Evolutionary conservation across 306 rosid genomes (phyloP), one percentile per base, ranked within the genome.

Genomic region (Prosopis cineraria): DNA sequence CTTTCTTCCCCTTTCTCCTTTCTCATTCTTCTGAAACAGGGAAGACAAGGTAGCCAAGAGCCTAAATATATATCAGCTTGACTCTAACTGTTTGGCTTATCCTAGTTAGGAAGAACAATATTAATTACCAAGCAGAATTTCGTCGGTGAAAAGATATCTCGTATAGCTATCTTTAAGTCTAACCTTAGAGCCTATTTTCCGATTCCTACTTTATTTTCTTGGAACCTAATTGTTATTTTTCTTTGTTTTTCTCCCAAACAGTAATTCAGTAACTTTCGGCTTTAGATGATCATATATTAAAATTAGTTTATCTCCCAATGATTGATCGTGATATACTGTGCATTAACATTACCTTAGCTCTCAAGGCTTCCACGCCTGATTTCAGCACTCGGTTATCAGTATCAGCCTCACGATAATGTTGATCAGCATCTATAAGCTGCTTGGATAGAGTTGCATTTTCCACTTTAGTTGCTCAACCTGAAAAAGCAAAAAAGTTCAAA

Each of bases 351-450:
- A 90, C 98, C 98, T 87, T 96, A 30, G 99, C 99, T 87, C 97
- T 96, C 84, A 96, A 70, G 8, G 98, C 99, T 82, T 96, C 98
- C 27, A 96, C 98, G 37, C 78, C 84, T 47, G 99, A 91, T 88
- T 89, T 91, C 6, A 93, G 87, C 33, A 96, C 98, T 47, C 94
- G 81, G 55, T 93, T 93, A 68, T 89, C 83, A 0, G 96, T 93
- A 63, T 87, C 93, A 22, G 98, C 98, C 3, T 90, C 94, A 7
- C 70, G 87, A 72, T 83, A 90, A 47, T 93, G 98, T 33, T 96
- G 96, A 39, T 80, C 79, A 22, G 93, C 87, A 79, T 91, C 85
- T 2, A 78, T 60, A 24, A 91, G 89, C 47, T 91, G 98, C 77
- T 81, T 85, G 80, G 20, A 80, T 48, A 93, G 66, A 63, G 87